Evolutionary conservation across 2,329 filamentous ascomycete species (phyloP).

Genomic region (Atkinsonella hypoxylon): DNA sequence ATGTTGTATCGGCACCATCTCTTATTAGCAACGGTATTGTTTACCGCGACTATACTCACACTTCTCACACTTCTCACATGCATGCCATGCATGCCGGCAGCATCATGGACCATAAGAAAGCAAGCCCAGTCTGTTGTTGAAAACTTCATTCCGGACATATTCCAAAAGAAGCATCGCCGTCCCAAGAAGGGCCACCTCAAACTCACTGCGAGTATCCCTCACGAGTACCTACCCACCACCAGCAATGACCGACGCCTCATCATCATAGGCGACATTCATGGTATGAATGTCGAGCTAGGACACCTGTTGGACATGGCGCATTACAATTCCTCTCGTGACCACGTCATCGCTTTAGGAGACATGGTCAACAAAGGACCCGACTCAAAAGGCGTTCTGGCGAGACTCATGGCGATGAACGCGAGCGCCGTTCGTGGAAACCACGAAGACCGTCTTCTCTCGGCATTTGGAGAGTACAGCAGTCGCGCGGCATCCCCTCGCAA

Average conservation of each 20-base stretch:
- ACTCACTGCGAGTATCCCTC: slow-evolving; percentile 19
- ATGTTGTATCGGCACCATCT: neutral
- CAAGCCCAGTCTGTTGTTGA: neutral
- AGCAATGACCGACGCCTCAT: slow-evolving; percentile 50
- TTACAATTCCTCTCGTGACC: slow-evolving; percentile 49
- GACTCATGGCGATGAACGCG: slow-evolving; percentile 62
- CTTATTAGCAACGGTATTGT: neutral
- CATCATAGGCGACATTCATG: slow-evolving; percentile 86
- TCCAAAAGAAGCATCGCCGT: neutral
- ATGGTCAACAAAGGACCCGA: slow-evolving; percentile 81
- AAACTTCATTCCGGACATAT: neutral
- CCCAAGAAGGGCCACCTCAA: slow-evolving; percentile 14
- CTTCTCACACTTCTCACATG: too few relatives aligned
- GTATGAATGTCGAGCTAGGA: slow-evolving; percentile 58
- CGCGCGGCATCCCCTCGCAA: slow-evolving; percentile 15
- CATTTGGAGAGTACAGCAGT: slow-evolving; percentile 28
- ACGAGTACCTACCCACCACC: slow-evolving; percentile 19
- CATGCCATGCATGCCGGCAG: neutral
- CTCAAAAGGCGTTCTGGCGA: slow-evolving; percentile 62
- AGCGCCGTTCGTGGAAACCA: slow-evolving; percentile 85
- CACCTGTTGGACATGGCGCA: slow-evolving; percentile 53
- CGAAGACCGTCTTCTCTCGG: slow-evolving; percentile 73
- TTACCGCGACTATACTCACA: neutral
- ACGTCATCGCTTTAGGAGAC: slow-evolving; percentile 67
- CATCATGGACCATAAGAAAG: neutral